Evolutionary conservation across 2,329 filamentous ascomycete species (phyloP).

Genomic region (Aspergillus hiratsukae): DNA sequence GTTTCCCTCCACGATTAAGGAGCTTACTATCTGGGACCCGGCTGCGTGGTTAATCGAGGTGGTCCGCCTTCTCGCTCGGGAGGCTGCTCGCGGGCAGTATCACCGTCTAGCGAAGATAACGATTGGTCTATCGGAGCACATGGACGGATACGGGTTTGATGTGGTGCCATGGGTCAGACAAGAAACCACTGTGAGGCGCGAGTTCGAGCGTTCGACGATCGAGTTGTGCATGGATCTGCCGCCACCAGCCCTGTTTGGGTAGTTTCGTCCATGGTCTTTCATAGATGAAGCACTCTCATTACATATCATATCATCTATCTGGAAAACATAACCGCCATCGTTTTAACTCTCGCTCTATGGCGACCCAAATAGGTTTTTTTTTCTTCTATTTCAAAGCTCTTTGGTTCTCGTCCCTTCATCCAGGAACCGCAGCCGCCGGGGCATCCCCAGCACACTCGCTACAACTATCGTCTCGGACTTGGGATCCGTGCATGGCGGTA

Average conservation of each 20-base stretch:
- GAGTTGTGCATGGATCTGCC: neutral
- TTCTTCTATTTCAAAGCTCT: neutral
- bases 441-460: neutral
- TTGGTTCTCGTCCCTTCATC: neutral
- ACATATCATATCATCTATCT: neutral
- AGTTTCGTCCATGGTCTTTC: too few relatives aligned
- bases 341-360: neutral
- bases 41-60: neutral
- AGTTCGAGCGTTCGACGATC: neutral
- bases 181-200: neutral
- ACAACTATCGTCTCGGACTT: neutral
- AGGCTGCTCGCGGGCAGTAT: neutral
- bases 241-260: neutral
- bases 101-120: neutral
- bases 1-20: neutral
- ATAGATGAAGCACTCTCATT: neutral
- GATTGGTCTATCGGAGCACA: neutral
- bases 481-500: neutral
- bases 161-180: neutral
- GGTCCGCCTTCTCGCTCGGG: neutral
- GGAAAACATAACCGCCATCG: too few relatives aligned
- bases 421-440: neutral
- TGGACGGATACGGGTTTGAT: neutral
- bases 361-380: neutral
- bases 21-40: neutral